Conservation (phyloP, 345 rosid genomes). For the Salix dunnii region DNA sequence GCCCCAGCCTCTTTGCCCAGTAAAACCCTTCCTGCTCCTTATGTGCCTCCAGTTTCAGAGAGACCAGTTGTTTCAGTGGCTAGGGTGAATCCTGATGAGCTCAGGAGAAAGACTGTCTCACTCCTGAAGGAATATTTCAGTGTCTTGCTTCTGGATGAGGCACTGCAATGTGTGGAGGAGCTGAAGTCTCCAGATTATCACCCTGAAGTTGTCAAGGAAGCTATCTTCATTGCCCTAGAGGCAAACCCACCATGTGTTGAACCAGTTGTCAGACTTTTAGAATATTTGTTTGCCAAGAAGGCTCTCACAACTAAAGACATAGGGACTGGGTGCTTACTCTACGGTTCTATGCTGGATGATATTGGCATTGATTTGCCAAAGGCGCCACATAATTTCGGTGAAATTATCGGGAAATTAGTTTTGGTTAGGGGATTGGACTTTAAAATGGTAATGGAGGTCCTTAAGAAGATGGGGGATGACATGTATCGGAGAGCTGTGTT, state of each 20-base stretch:
- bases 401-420: constrained; percentile 61
- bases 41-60: constrained; percentile 30
- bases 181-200: constrained; percentile 59
- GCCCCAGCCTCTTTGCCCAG: constrained; percentile 24
- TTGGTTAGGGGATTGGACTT: constrained; percentile 51
- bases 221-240: constrained; percentile 65
- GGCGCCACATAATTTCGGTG: constrained; percentile 76
- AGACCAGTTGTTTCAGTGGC: constrained; percentile 30
- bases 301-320: constrained; percentile 48
- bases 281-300: constrained; percentile 42
- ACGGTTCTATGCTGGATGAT: constrained; percentile 70
- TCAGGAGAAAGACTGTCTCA: constrained; percentile 55
- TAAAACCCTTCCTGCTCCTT: constrained; percentile 24
- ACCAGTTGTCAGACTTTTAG: constrained; percentile 47
- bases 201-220: constrained; percentile 78
- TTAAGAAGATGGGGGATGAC: constrained; percentile 66
- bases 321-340: constrained; percentile 61
- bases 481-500: constrained; percentile 49
- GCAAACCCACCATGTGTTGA: constrained; percentile 61
- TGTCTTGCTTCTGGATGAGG: constrained; percentile 56
- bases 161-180: constrained; percentile 69
- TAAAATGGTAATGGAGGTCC: constrained; percentile 50
- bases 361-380: constrained; percentile 79
- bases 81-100: constrained; percentile 42
- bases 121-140: constrained; percentile 74